phyloP scores from a whole-genome alignment of 2,329 filamentous ascomycete genomes.

The Sordariomycetes sp. region DNA sequence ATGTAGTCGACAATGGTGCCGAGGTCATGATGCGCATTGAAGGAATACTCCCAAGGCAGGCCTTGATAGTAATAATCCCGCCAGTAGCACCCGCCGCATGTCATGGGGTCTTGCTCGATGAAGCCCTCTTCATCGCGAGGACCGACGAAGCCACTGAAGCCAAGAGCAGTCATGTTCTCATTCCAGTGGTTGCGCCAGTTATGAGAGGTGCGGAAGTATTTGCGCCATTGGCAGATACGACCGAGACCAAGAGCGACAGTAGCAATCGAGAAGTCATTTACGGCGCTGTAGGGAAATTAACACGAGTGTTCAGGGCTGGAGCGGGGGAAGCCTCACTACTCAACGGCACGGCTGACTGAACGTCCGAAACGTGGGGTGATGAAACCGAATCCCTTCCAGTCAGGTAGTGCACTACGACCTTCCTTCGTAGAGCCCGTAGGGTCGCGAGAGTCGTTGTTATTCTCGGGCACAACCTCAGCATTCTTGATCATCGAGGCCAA shows the following conservation, averaged over 20 bases:
- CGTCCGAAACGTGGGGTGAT: conserved; percentile 59
- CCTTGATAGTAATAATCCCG: conserved; percentile 49
- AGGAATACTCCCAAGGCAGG: conserved; percentile 56
- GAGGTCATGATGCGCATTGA: conserved; percentile 62
- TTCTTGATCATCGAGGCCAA: conserved; percentile 68
- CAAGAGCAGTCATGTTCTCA: conserved; percentile 41
- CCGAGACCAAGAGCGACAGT: conserved; percentile 54
- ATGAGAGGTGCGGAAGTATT: conserved; percentile 52
- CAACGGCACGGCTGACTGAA: conserved; percentile 51
- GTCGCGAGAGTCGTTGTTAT: conserved; percentile 30
- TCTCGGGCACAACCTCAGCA: conserved; percentile 52
- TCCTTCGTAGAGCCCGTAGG: conserved; percentile 56
- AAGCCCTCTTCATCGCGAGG: conserved; percentile 47
- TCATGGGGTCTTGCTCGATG: conserved; percentile 44
- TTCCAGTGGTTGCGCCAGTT: conserved; percentile 72
- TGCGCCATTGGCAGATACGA: conserved; percentile 38
- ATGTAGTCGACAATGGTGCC: conserved; percentile 39
- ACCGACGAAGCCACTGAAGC: conserved; percentile 58
- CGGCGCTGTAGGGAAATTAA: conserved; percentile 56
- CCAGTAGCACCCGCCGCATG: conserved; percentile 60
- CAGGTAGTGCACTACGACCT: conserved; percentile 60
- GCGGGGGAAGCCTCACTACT: conserved; percentile 56
- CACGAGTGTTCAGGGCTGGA: conserved; percentile 63
- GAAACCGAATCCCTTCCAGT: conserved; percentile 64
- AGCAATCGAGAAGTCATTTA: conserved; percentile 60